Percentiles rank a stretch among this genome's conserved stretches.
Conservation (phyloP, 257 asterid genomes). For the Agastache rugosa region DNA sequence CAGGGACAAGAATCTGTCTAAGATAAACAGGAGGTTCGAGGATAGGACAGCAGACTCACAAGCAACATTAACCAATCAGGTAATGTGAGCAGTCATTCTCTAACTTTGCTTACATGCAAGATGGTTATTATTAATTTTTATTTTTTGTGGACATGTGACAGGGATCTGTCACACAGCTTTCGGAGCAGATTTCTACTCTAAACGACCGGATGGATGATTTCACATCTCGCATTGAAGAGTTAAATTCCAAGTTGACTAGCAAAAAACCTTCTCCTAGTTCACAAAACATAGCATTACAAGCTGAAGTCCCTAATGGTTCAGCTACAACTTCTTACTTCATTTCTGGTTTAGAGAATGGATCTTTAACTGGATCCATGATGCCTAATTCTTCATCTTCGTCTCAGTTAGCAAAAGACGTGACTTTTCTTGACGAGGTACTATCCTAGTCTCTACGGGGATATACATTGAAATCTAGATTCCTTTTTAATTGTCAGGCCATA, state of each 20-base stretch:
- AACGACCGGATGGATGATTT: slow-evolving; percentile 92
- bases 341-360: slow-evolving; percentile 83
- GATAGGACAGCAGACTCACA: slow-evolving; percentile 56
- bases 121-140: neutral
- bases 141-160: slow-evolving; percentile 24
- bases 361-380: slow-evolving; percentile 69
- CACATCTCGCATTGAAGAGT: slow-evolving; percentile 75
- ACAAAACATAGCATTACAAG: slow-evolving; percentile 54
- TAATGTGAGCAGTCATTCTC: slow-evolving; percentile 20
- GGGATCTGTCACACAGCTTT: slow-evolving; percentile 78
- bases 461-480: neutral
- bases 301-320: slow-evolving; percentile 79
- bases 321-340: slow-evolving; percentile 87
- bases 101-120: slow-evolving; percentile 1
- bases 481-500: neutral
- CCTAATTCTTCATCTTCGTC: slow-evolving; percentile 79
- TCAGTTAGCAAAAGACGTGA: slow-evolving; percentile 72
- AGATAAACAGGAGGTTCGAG: slow-evolving; percentile 54
- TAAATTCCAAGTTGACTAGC: slow-evolving; percentile 68
- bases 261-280: slow-evolving; percentile 57
- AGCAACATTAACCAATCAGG: slow-evolving; percentile 59
- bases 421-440: slow-evolving; percentile 83
- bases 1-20: slow-evolving; percentile 63
- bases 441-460: neutral
- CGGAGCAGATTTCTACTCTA: slow-evolving; percentile 85